Conservation (phyloP, 129 eudicot genomes). For the Ambrosia artemisiifolia region DNA sequence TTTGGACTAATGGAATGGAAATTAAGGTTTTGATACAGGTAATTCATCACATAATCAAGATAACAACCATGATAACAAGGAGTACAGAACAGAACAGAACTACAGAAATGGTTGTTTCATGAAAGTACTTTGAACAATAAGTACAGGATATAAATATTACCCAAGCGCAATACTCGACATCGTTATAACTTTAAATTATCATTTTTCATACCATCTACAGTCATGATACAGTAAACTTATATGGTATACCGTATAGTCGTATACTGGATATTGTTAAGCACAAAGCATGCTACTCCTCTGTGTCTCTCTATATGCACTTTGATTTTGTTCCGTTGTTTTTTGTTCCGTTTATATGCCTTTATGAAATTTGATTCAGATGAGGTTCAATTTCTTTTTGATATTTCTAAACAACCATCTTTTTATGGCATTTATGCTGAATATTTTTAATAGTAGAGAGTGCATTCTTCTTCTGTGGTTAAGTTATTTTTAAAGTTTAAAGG, state of each 20-base stretch:
- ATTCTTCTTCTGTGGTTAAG: not conserved
- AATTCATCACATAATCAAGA: slow-evolving; percentile 36
- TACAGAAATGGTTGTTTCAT: slow-evolving; percentile 43
- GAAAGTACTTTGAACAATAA: slow-evolving; percentile 31
- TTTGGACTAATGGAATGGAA: slow-evolving; percentile 59
- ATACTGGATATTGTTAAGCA: not conserved
- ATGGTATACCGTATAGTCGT: not conserved
- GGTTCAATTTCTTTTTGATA: not conserved
- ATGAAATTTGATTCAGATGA: not conserved
- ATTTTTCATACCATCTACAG: slow-evolving; percentile 2
- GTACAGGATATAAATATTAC: slow-evolving; percentile 9
- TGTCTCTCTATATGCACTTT: not conserved
- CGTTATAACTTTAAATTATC: not conserved
- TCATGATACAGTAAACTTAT: slow-evolving; percentile 15
- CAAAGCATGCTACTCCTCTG: not conserved
- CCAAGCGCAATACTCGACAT: not conserved
- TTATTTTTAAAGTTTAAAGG: not conserved
- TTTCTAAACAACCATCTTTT: not conserved
- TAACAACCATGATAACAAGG: slow-evolving; percentile 52
- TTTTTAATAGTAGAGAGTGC: not conserved
- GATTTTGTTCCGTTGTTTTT: not conserved
- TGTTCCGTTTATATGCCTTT: not conserved
- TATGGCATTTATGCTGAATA: not conserved
- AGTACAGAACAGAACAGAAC: slow-evolving; percentile 50
- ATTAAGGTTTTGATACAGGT: slow-evolving; percentile 74